phyloP scores from a whole-genome alignment of 2,329 filamentous ascomycete genomes.

The Fusarium miscanthi region DNA sequence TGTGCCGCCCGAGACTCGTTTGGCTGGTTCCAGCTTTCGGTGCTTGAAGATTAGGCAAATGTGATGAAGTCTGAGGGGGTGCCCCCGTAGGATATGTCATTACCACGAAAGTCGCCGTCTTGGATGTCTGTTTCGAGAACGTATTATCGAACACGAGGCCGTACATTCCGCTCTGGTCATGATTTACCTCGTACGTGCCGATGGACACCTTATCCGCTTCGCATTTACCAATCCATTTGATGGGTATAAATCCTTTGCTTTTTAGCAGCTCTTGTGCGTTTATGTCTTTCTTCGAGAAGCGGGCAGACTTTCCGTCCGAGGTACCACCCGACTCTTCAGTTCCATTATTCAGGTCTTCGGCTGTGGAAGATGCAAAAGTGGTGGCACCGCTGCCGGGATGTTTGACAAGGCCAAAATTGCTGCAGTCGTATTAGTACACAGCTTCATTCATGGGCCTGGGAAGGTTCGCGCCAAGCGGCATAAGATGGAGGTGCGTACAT shows the following conservation, averaged over 20 bases:
- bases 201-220: constrained; percentile 96
- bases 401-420: constrained; percentile 97
- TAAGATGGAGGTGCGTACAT: constrained; percentile 65
- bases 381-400: constrained; percentile 81
- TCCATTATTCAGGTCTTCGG: constrained; percentile 57
- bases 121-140: constrained; percentile 94
- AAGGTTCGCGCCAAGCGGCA: background rate
- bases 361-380: constrained; percentile 56
- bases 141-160: constrained; percentile 98
- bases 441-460: background rate
- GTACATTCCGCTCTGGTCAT: constrained; percentile 88
- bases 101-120: constrained; percentile 93
- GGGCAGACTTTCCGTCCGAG: constrained; percentile 59
- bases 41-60: constrained; percentile 70
- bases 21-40: constrained; percentile 55
- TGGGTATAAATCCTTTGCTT: constrained; percentile 74
- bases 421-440: constrained; percentile 48
- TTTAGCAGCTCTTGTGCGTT: constrained; percentile 72
- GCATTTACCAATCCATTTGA: constrained; percentile 93
- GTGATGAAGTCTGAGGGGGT: constrained; percentile 78
- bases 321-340: constrained; percentile 59
- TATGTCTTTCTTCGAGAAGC: constrained; percentile 67
- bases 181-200: constrained; percentile 83
- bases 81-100: constrained; percentile 90
- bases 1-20: constrained; percentile 63